Base-by-base conservation (phyloP, 164 flowering plant species). In the Umbellularia californica region DNA sequence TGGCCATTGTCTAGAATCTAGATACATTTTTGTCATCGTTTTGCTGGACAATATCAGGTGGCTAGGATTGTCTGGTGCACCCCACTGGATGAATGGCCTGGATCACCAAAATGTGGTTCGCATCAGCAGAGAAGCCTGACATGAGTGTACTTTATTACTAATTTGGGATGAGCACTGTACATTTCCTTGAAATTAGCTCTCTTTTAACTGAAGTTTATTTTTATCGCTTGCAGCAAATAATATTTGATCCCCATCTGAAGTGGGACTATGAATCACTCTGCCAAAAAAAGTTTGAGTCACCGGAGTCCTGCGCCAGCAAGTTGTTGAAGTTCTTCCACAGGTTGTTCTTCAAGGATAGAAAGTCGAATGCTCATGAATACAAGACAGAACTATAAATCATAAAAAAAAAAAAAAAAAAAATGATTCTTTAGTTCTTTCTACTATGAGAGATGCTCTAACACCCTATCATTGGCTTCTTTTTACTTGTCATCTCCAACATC, bases 201-300 rank as follows among this genome's bases (percentile, higher is more conserved):
- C n/a, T 66, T 14, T 14, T 28, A 66, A 2, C n/a, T 66, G 33
- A 22, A 35, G 70, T 20, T 20, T 10, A 6, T 23, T 58, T 41
- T 47, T 11, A 63, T 72, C 72, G 52, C 60, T 71, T 71, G 51
- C 87, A 95, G 99, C 92, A 91, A 74, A 87, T 67, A 82, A 79
- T 92, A 27, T 89, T 88, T 50, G 78, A 82, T 65, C 91, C 99
- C 77, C 97, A 95, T 74, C 27, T 84, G 60, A 84, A 90, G 85
- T 88, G 88, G 19, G 84, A 84, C 70, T 90, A 82, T 71, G 71
- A 82, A 35, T 41, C 81, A 0, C 74, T 95, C 27, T 93, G 98
- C 83, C 84, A 78, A 58, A 72, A 68, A 27, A 83, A 80, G 72
- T 13, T 33, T 17, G 81, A 81, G 67, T 23, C 75, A 75, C 72